Evolutionary conservation across 305 asterid genomes (phyloP), one percentile per base, ranked within the genome.

Genomic region (Fraxinus ornus): DNA sequence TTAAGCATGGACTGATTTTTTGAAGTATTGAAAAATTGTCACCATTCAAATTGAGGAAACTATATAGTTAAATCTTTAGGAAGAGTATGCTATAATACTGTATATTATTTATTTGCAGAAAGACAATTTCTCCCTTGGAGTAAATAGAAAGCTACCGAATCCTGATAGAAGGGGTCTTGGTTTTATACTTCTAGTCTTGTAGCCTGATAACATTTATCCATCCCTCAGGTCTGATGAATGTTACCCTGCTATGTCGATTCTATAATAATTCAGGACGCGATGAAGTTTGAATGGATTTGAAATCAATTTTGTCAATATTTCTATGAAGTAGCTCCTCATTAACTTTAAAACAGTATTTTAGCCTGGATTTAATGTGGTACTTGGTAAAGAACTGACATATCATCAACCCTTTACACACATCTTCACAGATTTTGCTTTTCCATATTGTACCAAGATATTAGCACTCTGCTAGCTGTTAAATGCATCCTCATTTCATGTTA

Each of bases 371-470:
- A 66, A 9, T 4, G 0, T 66, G 33, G n/a, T 66, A 66, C 19
- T 66, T 66, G 74, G 26, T 26, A 28, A 28, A 66, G 36, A 8
- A 12, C 37, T 3, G 76, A 24, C 24, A 17, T 30, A 70, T 71
- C 2, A 13, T 70, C 39, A 28, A 28, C 24, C 41, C 41, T 70
- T 9, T 3, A 33, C 24, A 32, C 76, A 32, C 10, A 32, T 71
- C 21, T 71, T 71, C 41, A 32, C n/a, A 5, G 5, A 55, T 55
- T n/a, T 55, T 55, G 19, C 66, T 19, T 55, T 55, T 55, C 66
- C 66, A 55, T 55, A 55, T 82, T 79, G 26, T 52, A 37, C 66
- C 28, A 62, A 28, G 75, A 83, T 83, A 66, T 52, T 10, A 26
- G 39, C 68, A 35, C 36, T 39, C 44, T 30, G 21, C 76, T 32